Percentiles rank a stretch among this genome's conserved stretches.
Evolutionary conservation across 1,139 yeast genomes (phyloP).

Genomic region (Kodamaea arcana): DNA sequence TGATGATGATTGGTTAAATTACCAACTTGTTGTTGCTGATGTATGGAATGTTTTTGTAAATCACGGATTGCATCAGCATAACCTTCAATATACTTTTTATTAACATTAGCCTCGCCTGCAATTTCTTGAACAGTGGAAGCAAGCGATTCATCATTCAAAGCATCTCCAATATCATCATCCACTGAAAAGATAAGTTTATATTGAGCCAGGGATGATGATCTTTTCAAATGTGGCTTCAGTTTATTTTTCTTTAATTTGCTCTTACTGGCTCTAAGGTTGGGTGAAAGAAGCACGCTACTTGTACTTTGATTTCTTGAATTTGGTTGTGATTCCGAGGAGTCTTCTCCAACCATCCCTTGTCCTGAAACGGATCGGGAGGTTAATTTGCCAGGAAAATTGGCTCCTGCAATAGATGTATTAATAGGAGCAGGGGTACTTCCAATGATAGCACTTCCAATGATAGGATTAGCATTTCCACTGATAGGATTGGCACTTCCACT

Average conservation of each 20-base stretch:
- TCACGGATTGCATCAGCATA: slow-evolving; percentile 63
- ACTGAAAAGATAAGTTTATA: slow-evolving; percentile 54
- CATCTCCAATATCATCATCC: slow-evolving; percentile 60
- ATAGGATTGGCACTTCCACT: background rate
- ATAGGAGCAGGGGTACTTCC: background rate
- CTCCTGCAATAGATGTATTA: no score
- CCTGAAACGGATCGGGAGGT: background rate
- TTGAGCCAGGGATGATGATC: slow-evolving; percentile 18
- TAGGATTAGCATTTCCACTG: no score
- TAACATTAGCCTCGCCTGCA: slow-evolving; percentile 16
- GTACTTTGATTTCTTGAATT: slow-evolving; percentile 6
- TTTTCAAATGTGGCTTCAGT: slow-evolving; percentile 22
- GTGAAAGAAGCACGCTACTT: slow-evolving; percentile 11
- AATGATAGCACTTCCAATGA: background rate
- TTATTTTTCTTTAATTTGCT: slow-evolving; percentile 16
- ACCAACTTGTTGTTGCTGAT: slow-evolving; percentile 6
- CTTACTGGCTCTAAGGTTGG: slow-evolving; percentile 9
- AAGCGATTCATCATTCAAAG: slow-evolving; percentile 30
- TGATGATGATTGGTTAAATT: no score
- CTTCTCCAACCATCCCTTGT: background rate
- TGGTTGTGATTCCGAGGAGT: background rate
- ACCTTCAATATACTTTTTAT: slow-evolving; percentile 62
- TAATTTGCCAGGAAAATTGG: no score
- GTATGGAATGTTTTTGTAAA: slow-evolving; percentile 19
- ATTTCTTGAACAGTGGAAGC: slow-evolving; percentile 41